Percentiles rank a stretch among this genome's conserved stretches.
These are phyloP conservation scores for Ligustrum vulgare DNA, from an alignment of 257 asterid genomes.

Conservation along the genomic window DNA sequence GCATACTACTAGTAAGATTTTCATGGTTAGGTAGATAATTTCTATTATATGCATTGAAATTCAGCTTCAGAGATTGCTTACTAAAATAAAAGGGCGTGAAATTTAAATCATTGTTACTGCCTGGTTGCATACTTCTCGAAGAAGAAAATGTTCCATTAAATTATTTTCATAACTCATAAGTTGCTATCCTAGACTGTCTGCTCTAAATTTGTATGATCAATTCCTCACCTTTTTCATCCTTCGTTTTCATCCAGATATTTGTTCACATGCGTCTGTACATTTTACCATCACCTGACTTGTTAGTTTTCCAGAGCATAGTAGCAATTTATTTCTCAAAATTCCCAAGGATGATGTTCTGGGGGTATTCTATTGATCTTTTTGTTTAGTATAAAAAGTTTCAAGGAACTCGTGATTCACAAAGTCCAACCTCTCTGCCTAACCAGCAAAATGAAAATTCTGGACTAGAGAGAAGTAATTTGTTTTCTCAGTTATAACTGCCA, in stretches of 20 bases:
- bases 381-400: not conserved
- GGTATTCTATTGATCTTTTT: not conserved
- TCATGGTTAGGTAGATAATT: too few relatives aligned
- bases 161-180: too few relatives aligned
- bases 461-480: not conserved
- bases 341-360: not conserved
- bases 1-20: too few relatives aligned
- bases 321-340: not conserved
- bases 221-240: not conserved
- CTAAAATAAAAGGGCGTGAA: not conserved
- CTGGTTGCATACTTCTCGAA: not conserved
- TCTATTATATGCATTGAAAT: not conserved
- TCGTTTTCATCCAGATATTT: not conserved
- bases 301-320: not conserved
- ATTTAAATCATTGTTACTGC: not conserved
- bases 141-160: not conserved
- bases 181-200: not conserved
- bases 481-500: not conserved
- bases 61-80: not conserved
- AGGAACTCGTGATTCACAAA: not conserved
- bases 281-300: not conserved
- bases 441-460: not conserved
- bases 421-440: not conserved
- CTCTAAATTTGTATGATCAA: not conserved
- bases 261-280: not conserved